A percentile compares a stretch with the other conserved stretches of the same genome.
phyloP scores from a whole-genome alignment of 768 basidiomycete species.

The Collybia nuda region DNA sequence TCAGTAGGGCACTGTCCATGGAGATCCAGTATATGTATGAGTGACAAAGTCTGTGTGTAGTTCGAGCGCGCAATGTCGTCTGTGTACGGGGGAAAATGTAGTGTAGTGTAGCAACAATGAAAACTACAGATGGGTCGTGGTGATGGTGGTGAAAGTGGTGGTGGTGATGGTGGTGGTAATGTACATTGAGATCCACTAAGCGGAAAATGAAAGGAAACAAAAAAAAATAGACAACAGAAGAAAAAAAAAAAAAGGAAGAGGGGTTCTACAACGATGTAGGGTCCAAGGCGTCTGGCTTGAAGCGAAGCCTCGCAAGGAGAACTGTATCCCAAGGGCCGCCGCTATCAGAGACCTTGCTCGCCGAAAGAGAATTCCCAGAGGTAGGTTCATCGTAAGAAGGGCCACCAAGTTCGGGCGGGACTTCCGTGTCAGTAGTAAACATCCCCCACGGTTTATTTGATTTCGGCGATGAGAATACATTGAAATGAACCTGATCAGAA shows the following conservation, averaged over 20 bases:
- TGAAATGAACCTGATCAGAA: slow-evolving; percentile 57
- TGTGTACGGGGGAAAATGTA: no score
- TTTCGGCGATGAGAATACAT: slow-evolving; percentile 55
- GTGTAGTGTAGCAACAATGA: no score
- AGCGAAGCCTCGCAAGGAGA: slow-evolving; percentile 62
- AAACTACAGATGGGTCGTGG: no score
- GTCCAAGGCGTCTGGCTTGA: slow-evolving; percentile 58
- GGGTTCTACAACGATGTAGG: slow-evolving; percentile 44
- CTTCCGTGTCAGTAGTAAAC: slow-evolving; percentile 59
- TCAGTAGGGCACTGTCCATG: no score
- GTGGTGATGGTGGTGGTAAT: no score
- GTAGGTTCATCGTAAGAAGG: slow-evolving; percentile 45
- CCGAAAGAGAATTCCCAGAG: slow-evolving; percentile 33
- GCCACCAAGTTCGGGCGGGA: slow-evolving; percentile 38
- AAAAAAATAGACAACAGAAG: no score
- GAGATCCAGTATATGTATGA: no score
- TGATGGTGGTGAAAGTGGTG: no score
- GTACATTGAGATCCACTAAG: no score
- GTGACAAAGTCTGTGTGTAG: no score
- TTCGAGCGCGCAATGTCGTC: no score
- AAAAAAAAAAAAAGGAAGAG: neutral
- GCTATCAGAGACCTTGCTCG: slow-evolving; percentile 53
- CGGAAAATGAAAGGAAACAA: no score
- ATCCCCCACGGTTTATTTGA: slow-evolving; percentile 70
- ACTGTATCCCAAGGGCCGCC: slow-evolving; percentile 54